A percentile compares a stretch with the other conserved stretches of the same genome.
Evolutionary conservation across 768 basidiomycete genomes (phyloP).

Genomic region (Collybia nuda): DNA sequence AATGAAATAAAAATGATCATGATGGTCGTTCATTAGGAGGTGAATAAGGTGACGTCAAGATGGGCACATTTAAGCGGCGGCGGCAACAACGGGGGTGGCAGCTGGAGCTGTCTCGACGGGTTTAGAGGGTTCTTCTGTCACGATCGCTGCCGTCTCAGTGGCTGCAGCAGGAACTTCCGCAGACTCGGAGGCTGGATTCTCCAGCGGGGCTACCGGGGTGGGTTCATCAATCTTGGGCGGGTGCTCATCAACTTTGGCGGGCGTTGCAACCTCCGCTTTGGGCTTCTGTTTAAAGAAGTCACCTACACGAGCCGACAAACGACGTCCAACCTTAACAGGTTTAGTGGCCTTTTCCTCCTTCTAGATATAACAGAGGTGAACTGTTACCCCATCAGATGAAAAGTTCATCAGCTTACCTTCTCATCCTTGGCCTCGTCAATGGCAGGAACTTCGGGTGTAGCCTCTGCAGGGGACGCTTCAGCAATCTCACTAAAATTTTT

Average conservation of each 20-base stretch:
- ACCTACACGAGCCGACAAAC: conserved; percentile 79
- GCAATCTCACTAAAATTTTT: too few relatives aligned
- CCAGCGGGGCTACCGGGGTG: conserved; percentile 77
- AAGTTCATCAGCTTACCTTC: conserved; percentile 39
- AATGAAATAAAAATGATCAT: conserved; percentile 31
- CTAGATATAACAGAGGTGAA: conserved; percentile 12
- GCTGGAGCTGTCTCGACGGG: conserved; percentile 48
- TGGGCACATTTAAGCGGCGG: conserved; percentile 62
- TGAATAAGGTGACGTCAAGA: conserved; percentile 17
- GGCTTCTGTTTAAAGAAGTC: conserved; percentile 81
- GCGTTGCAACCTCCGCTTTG: conserved; percentile 60
- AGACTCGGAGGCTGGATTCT: conserved; percentile 65
- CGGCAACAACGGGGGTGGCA: conserved; percentile 69
- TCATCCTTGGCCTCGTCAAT: conserved; percentile 58
- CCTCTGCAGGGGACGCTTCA: conserved; percentile 23
- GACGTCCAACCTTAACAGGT: conserved; percentile 70
- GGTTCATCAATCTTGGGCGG: conserved; percentile 89
- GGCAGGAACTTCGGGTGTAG: conserved; percentile 40
- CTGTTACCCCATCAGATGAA: neutral
- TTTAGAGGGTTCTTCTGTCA: conserved; percentile 29
- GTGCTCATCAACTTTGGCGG: conserved; percentile 86
- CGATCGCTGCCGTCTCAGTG: conserved; percentile 28
- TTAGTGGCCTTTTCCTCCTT: conserved; percentile 46
- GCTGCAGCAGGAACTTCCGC: conserved; percentile 30
- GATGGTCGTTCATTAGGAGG: conserved; percentile 45